Evolutionary conservation across 768 basidiomycete genomes (phyloP).

Genomic region (Neoboletus magnificus): DNA sequence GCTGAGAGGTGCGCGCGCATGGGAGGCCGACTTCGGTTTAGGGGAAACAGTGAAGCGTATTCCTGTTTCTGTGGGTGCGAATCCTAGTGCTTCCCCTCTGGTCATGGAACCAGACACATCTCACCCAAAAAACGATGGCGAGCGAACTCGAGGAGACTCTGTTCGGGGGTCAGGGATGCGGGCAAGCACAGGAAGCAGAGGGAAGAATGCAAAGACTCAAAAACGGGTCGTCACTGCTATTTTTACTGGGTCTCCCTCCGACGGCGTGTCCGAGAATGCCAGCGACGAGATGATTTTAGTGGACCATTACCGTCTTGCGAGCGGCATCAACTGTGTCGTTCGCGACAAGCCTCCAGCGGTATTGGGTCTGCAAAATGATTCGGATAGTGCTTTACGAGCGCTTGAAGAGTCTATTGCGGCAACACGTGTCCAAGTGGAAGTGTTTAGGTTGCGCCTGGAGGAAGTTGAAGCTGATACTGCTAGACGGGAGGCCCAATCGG

Average conservation of each 20-base stretch:
- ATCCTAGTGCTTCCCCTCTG: neutral
- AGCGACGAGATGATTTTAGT: neutral
- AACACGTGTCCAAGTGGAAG: slow-evolving; percentile 26
- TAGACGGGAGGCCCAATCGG: slow-evolving; percentile 10
- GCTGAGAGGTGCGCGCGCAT: slow-evolving; percentile 28
- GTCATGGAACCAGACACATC: neutral
- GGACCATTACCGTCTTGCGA: neutral
- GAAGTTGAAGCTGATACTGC: slow-evolving; percentile 23
- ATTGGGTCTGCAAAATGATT: neutral
- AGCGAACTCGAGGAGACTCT: neutral
- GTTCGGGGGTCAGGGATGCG: neutral
- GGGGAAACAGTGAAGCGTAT: slow-evolving; percentile 31
- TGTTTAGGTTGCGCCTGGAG: slow-evolving; percentile 27
- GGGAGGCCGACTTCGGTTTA: slow-evolving; percentile 29
- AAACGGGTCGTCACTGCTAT: slow-evolving; percentile 31
- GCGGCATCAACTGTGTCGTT: neutral
- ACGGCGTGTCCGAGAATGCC: neutral
- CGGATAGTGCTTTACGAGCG: slow-evolving; percentile 9
- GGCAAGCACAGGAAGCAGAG: slow-evolving; percentile 6
- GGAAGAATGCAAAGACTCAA: slow-evolving; percentile 7
- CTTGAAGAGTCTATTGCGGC: slow-evolving; percentile 24
- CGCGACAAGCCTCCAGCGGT: neutral
- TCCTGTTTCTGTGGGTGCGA: slow-evolving; percentile 1
- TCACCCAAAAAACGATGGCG: neutral
- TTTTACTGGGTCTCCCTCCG: slow-evolving; percentile 20